Percentiles rank a stretch among this genome's conserved stretches.
Evolutionary conservation across 1,284 basidiomycete genomes (phyloP).

Genomic region (Garcileccinum viscosum): DNA sequence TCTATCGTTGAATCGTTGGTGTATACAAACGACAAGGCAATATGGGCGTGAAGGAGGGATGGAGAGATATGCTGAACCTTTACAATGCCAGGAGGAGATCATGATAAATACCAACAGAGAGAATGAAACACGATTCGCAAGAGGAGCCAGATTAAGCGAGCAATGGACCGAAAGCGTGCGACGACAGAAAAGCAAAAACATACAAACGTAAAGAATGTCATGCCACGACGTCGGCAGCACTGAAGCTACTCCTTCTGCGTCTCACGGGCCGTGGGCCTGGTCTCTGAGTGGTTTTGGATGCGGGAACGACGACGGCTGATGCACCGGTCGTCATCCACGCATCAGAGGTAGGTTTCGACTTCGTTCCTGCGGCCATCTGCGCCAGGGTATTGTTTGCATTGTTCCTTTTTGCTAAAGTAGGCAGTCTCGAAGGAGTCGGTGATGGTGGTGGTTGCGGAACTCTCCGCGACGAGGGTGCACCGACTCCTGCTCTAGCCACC

Average conservation of each 20-base stretch:
- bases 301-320: slow-evolving; percentile 70
- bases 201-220: slow-evolving; percentile 36
- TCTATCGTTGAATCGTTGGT: slow-evolving; percentile 23
- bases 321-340: slow-evolving; percentile 78
- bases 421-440: slow-evolving; percentile 74
- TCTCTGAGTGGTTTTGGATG: slow-evolving; percentile 65
- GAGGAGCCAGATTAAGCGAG: slow-evolving; percentile 13
- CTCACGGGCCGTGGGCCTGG: slow-evolving; percentile 73
- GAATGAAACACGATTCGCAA: slow-evolving; percentile 10
- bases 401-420: slow-evolving; percentile 69
- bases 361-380: slow-evolving; percentile 49
- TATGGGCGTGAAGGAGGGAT: slow-evolving; percentile 17
- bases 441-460: slow-evolving; percentile 53
- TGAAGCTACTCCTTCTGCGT: slow-evolving; percentile 81
- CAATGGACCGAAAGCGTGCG: slow-evolving; percentile 5
- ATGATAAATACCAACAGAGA: slow-evolving; percentile 35
- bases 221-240: slow-evolving; percentile 79
- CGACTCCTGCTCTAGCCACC: slow-evolving; percentile 42
- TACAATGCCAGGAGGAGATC: slow-evolving; percentile 39
- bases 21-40: slow-evolving; percentile 26
- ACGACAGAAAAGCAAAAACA: slow-evolving; percentile 20
- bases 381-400: slow-evolving; percentile 56
- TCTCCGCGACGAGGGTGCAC: slow-evolving; percentile 47
- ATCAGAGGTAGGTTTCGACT: slow-evolving; percentile 48
- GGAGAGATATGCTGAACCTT: slow-evolving; percentile 30